phyloP scores from a whole-genome alignment of 1,284 basidiomycete species.

The Fomitiporia mediterranea region DNA sequence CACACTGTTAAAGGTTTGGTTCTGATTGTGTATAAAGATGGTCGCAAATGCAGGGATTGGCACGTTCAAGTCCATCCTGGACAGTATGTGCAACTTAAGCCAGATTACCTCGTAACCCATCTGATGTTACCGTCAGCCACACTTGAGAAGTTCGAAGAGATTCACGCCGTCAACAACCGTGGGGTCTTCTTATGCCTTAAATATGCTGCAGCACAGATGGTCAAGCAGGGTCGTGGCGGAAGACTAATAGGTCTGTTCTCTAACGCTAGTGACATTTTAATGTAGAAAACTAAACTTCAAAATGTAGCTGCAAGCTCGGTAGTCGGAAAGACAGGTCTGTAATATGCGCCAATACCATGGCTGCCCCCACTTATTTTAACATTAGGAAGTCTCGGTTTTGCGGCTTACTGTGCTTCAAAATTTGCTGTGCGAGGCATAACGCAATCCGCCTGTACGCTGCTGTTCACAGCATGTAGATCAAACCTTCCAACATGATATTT shows the following conservation, averaged over 20 bases:
- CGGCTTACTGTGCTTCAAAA: constrained; percentile 14
- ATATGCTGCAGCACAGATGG: constrained; percentile 23
- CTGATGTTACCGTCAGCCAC: too few relatives aligned
- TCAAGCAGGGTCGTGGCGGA: constrained; percentile 22
- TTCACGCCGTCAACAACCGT: constrained; percentile 20
- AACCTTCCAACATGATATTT: not conserved
- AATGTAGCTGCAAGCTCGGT: constrained; percentile 11
- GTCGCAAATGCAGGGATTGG: too few relatives aligned
- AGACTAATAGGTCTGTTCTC: constrained; percentile 20
- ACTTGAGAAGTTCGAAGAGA: constrained; percentile 15
- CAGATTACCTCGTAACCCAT: too few relatives aligned
- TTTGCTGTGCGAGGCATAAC: constrained; percentile 11
- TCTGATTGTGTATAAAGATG: too few relatives aligned
- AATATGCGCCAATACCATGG: not conserved
- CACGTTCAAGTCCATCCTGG: too few relatives aligned
- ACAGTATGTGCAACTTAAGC: too few relatives aligned
- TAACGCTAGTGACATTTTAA: not conserved
- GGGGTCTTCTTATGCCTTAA: constrained; percentile 23
- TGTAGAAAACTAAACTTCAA: not conserved
- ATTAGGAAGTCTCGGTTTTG: constrained; percentile 9
- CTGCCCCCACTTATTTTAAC: not conserved
- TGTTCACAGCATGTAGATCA: not conserved
- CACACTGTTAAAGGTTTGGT: too few relatives aligned
- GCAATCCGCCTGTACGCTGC: constrained; percentile 13
- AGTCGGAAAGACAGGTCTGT: constrained; percentile 5